Evolutionary conservation across 192 early-diverging fungal species (phyloP), one percentile per base, ranked within the genome.

Genomic region (Phycomyces nitens): DNA sequence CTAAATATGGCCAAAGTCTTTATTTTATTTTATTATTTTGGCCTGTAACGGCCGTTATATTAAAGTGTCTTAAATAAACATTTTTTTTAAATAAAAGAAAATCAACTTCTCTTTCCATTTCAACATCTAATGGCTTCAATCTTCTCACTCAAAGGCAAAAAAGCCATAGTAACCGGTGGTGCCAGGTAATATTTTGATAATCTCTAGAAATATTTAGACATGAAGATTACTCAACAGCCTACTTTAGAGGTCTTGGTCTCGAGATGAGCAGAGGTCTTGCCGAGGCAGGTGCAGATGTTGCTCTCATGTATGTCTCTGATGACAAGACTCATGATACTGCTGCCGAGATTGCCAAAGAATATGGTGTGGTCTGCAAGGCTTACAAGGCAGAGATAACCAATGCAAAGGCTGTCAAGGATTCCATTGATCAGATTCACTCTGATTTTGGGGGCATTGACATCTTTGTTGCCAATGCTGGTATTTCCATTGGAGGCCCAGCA

Each of bases 391-490:
- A 72, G 22, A 58, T 72, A n/a, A 65, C 54, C 34, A 43, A 72
- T 6, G 52, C 53, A 42, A 53, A 64, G 6, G 44, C 53, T 20
- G 70, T 71, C 11, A 49, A 51, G 29, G 53, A 47, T 20, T 51
- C 64, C 15, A 65, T 71, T 20, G 64, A 65, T 50, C 44, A 63
- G 24, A 65, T 72, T 18, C 65, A 64, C 12, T 39, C 61, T 2
- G 71, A 76, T n/a, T 74, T 58, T 64, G 62, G 66, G n/a, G 47
- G 34, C 26, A 61, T 74, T 27, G 66, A 74, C 42, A 65, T 74
- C 43, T 65, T 74, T 53, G 67, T 74, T 11, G 72, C 67, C 26
- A 74, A 74, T 26, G 72, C 72, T 24, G 72, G 72, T 54, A 47
- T 74, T 38, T 56, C 57, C 38, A 59, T 54, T 34, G 62, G 58